Base-by-base conservation (phyloP, 2,329 filamentous ascomycete genomes). In the Pseudocercospora vitis region DNA sequence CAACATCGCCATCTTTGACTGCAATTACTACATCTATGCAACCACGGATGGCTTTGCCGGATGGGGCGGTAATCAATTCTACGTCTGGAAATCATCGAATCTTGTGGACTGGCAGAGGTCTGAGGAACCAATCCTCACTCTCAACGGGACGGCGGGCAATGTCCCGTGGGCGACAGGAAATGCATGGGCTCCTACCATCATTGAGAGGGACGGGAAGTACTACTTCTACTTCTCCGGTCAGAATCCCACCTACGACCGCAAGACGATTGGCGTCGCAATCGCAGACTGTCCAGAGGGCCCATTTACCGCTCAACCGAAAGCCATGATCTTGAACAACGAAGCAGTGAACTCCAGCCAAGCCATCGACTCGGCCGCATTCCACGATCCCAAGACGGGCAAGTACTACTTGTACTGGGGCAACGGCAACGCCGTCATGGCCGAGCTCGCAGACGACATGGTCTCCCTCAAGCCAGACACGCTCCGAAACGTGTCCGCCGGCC, bases 11-110 rank as follows among this genome's bases (percentile, higher is more conserved):
- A 67, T 74, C 12, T 76, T 75, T 50, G 67, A 70, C 48, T 65
- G 72, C 14, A 72, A 69, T 3, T 79, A 76, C 56, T 79, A 78
- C 63, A 72, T 79, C 37, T 78, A 76, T 53, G 68, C 70, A 1
- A 79, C 76, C 0, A 76, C 74, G 0, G 77, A 79, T 46, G 76
- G 76, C 9, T 72, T 70, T 42, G 48, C 69, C 1, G 70, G 71
- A 26, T 79, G 77, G 76, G 70, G 74, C 0, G 75, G 75, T 3
- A 70, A 78, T 26, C 66, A 68, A n/a, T 78, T 79, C 57, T 78
- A 76, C 58, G 70, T 69, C 44, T 79, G 76, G 77, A 75, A 74
- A 51, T 78, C 76, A 0, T 57, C 59, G 3, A 69, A 79, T 50
- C 69, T 79, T 1, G 69, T 71, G 1, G 58, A 64, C 14, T 79